phyloP scores from a whole-genome alignment of 257 asterid genomes.

The Rehmannia glutinosa region DNA sequence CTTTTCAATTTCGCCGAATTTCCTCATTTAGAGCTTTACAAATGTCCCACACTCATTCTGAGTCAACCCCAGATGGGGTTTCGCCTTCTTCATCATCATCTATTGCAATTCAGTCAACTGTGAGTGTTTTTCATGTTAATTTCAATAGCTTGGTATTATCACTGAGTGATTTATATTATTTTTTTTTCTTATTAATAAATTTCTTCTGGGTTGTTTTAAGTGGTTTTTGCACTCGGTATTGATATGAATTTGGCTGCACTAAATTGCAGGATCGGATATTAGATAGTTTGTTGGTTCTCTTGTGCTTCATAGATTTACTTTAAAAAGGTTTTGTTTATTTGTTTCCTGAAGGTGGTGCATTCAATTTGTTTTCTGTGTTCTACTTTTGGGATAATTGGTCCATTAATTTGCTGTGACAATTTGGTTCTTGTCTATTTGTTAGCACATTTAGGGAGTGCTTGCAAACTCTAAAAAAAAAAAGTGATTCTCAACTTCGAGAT shows the following conservation, averaged over 20 bases:
- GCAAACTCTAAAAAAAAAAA: too few species aligned
- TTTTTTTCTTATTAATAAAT: neutral
- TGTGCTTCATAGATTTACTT: neutral
- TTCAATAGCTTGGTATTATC: neutral
- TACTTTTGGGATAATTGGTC: neutral
- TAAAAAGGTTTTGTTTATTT: neutral
- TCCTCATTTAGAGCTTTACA: constrained; percentile 36
- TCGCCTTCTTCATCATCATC: constrained; percentile 45
- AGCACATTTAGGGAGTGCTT: too few species aligned
- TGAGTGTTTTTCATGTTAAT: constrained; percentile 31
- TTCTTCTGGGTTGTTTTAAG: neutral
- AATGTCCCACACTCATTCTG: constrained; percentile 51
- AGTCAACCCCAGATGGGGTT: constrained; percentile 45
- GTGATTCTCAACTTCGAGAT: too few species aligned
- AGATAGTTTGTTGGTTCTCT: too few species aligned
- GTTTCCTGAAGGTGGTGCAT: neutral
- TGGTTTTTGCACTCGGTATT: neutral
- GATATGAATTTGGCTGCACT: neutral
- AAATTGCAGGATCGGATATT: neutral
- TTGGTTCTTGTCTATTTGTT: neutral
- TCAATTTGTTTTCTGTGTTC: neutral
- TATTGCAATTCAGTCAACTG: constrained; percentile 46
- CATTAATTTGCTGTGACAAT: neutral
- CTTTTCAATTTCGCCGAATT: constrained; percentile 30
- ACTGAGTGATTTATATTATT: neutral